phyloP scores from a whole-genome alignment of 2,329 filamentous ascomycete genomes.

The Hawksworthiomyces lignivorus region DNA sequence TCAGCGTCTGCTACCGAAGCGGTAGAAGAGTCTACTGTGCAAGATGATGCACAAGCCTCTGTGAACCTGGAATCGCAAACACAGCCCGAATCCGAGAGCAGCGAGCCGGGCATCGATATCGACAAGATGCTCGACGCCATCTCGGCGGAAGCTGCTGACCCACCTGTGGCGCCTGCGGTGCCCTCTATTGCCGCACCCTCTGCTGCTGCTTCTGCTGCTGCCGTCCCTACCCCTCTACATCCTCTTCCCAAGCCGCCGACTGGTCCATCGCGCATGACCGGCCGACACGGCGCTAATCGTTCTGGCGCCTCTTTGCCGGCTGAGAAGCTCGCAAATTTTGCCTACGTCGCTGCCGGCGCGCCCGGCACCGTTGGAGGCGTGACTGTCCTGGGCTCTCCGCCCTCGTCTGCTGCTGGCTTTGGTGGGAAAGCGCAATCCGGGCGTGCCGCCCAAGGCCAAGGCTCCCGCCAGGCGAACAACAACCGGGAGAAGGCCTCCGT shows the following conservation, averaged over 20 bases:
- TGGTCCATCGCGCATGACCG: conserved; percentile 9
- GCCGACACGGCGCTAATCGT: conserved; percentile 7
- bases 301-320: conserved; percentile 9
- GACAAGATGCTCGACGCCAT: conserved; percentile 29
- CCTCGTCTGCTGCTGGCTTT: background rate
- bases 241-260: conserved; percentile 6
- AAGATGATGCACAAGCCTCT: background rate
- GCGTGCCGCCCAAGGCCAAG: background rate
- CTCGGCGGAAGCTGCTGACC: conserved; percentile 21
- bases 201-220: conserved; percentile 11
- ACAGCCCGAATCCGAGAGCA: conserved; percentile 8
- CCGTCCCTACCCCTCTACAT: conserved; percentile 9
- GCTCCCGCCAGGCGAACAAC: conserved; percentile 1
- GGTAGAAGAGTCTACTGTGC: background rate
- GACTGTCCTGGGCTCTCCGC: conserved; percentile 1
- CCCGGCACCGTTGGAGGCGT: conserved; percentile 3
- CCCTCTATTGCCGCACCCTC: conserved; percentile 13
- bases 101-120: conserved; percentile 21
- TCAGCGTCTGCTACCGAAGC: background rate
- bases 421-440: background rate
- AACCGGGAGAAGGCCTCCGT: conserved; percentile 12
- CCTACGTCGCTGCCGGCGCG: conserved; percentile 9
- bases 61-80: background rate
- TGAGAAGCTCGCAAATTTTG: background rate
- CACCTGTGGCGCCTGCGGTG: background rate